A percentile compares a stretch with the other conserved stretches of the same genome.
Conservation (phyloP, 176 grass and related monocot species). For the Urochloa ruziziensis region DNA sequence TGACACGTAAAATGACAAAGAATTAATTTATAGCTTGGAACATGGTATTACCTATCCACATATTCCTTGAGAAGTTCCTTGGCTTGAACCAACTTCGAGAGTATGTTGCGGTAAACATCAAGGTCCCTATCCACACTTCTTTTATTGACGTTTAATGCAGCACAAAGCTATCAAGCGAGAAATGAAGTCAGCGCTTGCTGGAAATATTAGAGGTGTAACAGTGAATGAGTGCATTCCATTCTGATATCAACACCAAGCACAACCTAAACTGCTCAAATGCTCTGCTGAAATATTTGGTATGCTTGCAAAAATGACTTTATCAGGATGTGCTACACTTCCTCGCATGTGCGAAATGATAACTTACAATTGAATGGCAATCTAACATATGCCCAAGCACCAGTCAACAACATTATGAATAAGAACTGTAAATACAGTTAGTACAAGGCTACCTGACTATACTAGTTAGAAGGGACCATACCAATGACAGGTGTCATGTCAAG, state of each 20-base stretch:
- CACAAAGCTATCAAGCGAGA: constrained; percentile 68
- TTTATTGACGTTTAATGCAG: constrained; percentile 84
- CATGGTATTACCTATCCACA: constrained; percentile 66
- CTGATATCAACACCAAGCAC: constrained; percentile 19
- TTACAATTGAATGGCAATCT: not conserved
- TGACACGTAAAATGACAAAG: not conserved
- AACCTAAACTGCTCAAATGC: not conserved
- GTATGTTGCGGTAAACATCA: constrained; percentile 93
- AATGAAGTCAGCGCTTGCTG: constrained; percentile 24
- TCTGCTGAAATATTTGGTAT: constrained; percentile 4
- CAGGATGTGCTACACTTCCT: not conserved
- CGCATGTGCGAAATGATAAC: not conserved
- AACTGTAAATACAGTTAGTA: not conserved
- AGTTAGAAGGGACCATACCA: not conserved
- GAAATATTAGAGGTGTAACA: constrained; percentile 9
- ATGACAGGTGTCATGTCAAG: not conserved
- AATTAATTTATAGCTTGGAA: not conserved
- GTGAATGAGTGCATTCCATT: not conserved
- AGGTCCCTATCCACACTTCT: constrained; percentile 96
- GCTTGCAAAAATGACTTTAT: not conserved
- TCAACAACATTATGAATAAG: not conserved
- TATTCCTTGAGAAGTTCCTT: constrained; percentile 99
- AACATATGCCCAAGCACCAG: not conserved
- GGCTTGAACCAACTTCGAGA: constrained; percentile 95
- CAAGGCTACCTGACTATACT: not conserved